Conservation (phyloP, 345 rosid species). For the Turnera subulata region DNA sequence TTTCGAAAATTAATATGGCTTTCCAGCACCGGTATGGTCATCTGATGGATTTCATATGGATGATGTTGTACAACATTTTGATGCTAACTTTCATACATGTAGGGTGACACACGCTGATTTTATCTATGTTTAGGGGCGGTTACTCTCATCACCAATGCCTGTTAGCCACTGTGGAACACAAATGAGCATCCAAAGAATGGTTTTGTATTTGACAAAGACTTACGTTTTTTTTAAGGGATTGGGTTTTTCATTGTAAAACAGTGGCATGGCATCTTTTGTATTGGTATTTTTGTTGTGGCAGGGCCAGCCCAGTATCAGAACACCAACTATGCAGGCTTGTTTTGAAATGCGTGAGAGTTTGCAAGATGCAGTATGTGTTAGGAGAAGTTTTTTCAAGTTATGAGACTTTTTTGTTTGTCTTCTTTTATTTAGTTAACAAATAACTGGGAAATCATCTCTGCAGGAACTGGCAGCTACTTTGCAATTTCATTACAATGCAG, state of each 20-base stretch:
- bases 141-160: slow-evolving; percentile 33
- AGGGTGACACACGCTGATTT: slow-evolving; percentile 15
- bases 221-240: not conserved
- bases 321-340: slow-evolving; percentile 37
- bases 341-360: slow-evolving; percentile 40
- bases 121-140: slow-evolving; percentile 36
- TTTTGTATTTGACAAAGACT: no score
- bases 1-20: no score
- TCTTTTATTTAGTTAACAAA: not conserved
- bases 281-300: slow-evolving; percentile 24
- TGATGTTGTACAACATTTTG: not conserved
- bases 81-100: not conserved
- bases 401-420: not conserved
- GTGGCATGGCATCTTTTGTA: no score
- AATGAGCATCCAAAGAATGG: slow-evolving; percentile 45
- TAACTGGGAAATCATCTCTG: slow-evolving; percentile 1
- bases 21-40: no score
- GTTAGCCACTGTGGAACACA: slow-evolving; percentile 36
- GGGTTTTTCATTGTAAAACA: slow-evolving; percentile 7
- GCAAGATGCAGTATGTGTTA: slow-evolving; percentile 41
- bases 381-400: not conserved
- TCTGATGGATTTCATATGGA: no score
- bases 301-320: slow-evolving; percentile 43
- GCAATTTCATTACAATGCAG: slow-evolving; percentile 35
- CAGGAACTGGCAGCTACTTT: slow-evolving; percentile 39